Conservation (phyloP, 2,329 filamentous ascomycete genomes). For the Cytospora piceae region DNA sequence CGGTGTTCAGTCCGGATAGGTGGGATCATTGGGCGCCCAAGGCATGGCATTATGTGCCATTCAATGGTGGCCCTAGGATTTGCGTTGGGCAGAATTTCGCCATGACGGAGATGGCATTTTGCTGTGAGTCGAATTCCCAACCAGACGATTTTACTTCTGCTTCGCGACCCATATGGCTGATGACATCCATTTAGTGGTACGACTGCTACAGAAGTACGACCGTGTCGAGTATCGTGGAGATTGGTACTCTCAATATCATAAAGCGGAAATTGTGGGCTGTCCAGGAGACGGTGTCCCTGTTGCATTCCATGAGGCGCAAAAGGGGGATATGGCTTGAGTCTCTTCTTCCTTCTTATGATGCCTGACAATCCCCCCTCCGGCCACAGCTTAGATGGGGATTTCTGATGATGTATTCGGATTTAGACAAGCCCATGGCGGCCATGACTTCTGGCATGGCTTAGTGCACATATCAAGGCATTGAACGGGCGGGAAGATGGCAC, state of each 20-base stretch:
- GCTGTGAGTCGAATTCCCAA: slow-evolving; percentile 39
- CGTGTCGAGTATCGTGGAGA: slow-evolving; percentile 53
- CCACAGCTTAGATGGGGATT: too few relatives aligned
- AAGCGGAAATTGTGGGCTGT: slow-evolving; percentile 49
- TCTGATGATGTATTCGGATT: neutral
- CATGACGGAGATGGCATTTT: slow-evolving; percentile 59
- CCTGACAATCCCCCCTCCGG: neutral
- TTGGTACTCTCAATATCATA: slow-evolving; percentile 49
- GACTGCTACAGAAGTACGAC: slow-evolving; percentile 64
- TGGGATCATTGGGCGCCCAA: slow-evolving; percentile 38
- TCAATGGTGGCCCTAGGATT: slow-evolving; percentile 46
- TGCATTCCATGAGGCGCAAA: slow-evolving; percentile 42
- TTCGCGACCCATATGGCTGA: slow-evolving; percentile 37
- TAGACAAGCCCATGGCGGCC: too few relatives aligned
- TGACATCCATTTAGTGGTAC: slow-evolving; percentile 42
- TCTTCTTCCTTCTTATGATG: neutral
- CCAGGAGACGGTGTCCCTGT: slow-evolving; percentile 49
- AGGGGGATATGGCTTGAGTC: slow-evolving; percentile 33
- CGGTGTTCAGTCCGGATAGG: slow-evolving; percentile 38
- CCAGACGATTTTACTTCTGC: neutral
- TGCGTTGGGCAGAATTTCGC: slow-evolving; percentile 65
- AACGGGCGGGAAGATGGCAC: too few relatives aligned
- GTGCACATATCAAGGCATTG: too few relatives aligned
- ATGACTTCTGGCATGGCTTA: too few relatives aligned
- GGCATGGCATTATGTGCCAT: slow-evolving; percentile 43